Evolutionary conservation across 2,329 filamentous ascomycete species (phyloP), one percentile per base, ranked within the genome.

Genomic region (Pseudopyricularia cyperi): DNA sequence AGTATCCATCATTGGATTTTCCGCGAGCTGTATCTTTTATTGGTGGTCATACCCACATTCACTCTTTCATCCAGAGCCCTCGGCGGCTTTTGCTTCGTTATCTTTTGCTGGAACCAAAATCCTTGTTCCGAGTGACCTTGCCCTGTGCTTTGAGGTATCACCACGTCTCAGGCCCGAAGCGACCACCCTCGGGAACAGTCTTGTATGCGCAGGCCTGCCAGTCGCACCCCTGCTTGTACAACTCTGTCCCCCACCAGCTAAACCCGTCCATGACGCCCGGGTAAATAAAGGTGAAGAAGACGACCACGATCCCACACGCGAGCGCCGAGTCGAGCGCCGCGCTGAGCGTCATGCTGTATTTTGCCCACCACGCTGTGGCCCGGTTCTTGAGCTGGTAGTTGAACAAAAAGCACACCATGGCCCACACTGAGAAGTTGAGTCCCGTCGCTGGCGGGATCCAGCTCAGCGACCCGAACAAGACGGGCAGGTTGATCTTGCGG

Each of bases 381-480:
- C 83, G 74, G 34, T 79, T 79, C 62, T 83, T 81, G 61, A 94
- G 76, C 55, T 84, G 66, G 63, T 84, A 83, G 65, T 94, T 94
- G 74, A 95, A 95, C 44, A 88, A 59, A 65, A 85, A 94, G 69
- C 87, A 93, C 14, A 94, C 86, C 7, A 93, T 68, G 0, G 83
- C 86, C 87, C 89, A 94, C 44, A 91, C 85, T 2, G 82, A 87
- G 63, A 93, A 95, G 65, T 95, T 95, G 57, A 95, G 80, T 0
- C 88, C 88, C 0, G 85, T 86, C 2, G 89, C 89, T 0, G 89
- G 89, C 1, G 89, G 89, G 50, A 95, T 93, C 87, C 88, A 94
- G 56, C 79, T 81, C 57, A 94, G 75, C 55, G 83, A 85, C 46
- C 89, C 89, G 53, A 94, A 90, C 8, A 94, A 74, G 15, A 94